Evolutionary conservation across 2,329 filamentous ascomycete genomes (phyloP).

Genomic region (Rhynchosporium graminicola): DNA sequence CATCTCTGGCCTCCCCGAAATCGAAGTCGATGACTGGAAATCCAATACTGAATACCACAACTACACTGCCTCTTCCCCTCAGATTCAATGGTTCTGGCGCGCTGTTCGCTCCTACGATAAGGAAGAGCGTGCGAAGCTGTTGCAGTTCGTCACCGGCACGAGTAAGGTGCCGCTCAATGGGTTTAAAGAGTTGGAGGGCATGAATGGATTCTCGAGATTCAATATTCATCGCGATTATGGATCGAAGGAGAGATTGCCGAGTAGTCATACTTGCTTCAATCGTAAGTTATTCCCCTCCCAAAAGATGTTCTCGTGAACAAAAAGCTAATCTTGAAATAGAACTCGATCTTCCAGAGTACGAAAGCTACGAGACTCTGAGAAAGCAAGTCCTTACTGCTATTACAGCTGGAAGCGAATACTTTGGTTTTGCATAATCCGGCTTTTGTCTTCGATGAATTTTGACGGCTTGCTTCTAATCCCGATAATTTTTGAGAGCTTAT

Average conservation of each 20-base stretch:
- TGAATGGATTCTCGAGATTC: constrained; percentile 98
- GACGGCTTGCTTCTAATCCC: not conserved
- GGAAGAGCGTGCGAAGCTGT: constrained; percentile 93
- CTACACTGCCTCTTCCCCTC: constrained; percentile 88
- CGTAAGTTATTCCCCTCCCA: constrained; percentile 63
- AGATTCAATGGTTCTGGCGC: constrained; percentile 99
- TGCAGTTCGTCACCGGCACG: constrained; percentile 98
- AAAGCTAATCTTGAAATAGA: constrained; percentile 55
- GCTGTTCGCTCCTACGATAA: constrained; percentile 97
- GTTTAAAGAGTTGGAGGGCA: constrained; percentile 98
- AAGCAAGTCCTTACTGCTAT: constrained; percentile 92
- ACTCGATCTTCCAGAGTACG: constrained; percentile 97
- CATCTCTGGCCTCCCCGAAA: constrained; percentile 95
- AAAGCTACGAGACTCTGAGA: constrained; percentile 88
- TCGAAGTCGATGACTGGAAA: constrained; percentile 99
- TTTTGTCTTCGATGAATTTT: constrained; percentile 1
- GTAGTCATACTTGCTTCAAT: constrained; percentile 98
- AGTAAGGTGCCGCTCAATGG: constrained; percentile 98
- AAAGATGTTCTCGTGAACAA: constrained; percentile 14
- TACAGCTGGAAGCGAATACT: constrained; percentile 96
- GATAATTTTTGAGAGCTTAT: constrained; percentile 25
- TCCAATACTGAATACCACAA: constrained; percentile 99
- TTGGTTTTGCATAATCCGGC: constrained; percentile 79
- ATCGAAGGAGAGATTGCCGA: constrained; percentile 91
- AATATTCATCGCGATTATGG: constrained; percentile 99